phyloP scores from a whole-genome alignment of 768 basidiomycete species.

The Boletus rubescentipes region DNA sequence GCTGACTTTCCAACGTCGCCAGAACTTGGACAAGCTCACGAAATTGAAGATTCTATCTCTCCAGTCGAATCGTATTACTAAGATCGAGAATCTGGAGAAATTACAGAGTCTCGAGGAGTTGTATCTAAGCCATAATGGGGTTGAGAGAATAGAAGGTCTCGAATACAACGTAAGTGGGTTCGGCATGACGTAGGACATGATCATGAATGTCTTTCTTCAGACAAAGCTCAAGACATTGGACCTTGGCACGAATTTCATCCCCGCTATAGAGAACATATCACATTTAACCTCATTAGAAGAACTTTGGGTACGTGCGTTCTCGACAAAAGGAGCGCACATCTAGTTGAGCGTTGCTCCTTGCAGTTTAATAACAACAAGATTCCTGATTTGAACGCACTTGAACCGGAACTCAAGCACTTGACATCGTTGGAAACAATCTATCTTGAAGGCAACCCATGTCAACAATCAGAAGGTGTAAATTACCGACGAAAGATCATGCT shows the following conservation, averaged over 20 bases:
- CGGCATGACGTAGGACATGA: not conserved
- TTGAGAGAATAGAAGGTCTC: conserved; percentile 80
- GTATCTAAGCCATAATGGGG: conserved; percentile 92
- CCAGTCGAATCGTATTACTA: conserved; percentile 91
- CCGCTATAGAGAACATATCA: conserved; percentile 75
- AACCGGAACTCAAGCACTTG: conserved; percentile 61
- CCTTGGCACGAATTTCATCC: conserved; percentile 81
- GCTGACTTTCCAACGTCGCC: not conserved
- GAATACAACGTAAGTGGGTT: conserved; percentile 66
- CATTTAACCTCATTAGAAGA: conserved; percentile 82
- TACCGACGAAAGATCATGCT: conserved; percentile 91
- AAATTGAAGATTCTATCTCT: conserved; percentile 84
- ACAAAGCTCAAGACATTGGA: conserved; percentile 82
- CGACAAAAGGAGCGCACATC: not conserved
- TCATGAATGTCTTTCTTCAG: conserved; percentile 27
- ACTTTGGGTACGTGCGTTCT: conserved; percentile 70
- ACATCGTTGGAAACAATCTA: conserved; percentile 81
- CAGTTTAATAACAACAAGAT: conserved; percentile 91
- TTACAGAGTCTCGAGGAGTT: conserved; percentile 80
- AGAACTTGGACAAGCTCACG: conserved; percentile 72
- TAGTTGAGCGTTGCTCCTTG: not conserved
- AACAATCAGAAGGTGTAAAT: conserved; percentile 66
- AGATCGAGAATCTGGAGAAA: conserved; percentile 76
- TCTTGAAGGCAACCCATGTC: conserved; percentile 93
- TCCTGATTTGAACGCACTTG: conserved; percentile 63